Percentiles rank a stretch among this genome's conserved stretches.
These are phyloP conservation scores for Lepidium aucheri DNA, from an alignment of 345 rosid genomes.

Conservation along the genomic window DNA sequence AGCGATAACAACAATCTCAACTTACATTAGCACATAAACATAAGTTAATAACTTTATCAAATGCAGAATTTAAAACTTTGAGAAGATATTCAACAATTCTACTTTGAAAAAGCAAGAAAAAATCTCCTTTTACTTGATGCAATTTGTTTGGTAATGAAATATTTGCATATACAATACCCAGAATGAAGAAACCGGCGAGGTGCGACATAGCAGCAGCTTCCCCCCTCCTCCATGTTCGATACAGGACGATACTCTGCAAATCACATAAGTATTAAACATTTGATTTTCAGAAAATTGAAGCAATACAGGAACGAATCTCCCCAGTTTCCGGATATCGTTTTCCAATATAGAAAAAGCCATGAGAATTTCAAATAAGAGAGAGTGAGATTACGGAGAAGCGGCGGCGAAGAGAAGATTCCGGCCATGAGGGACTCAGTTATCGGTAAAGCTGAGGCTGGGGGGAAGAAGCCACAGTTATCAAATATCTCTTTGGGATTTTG, in stretches of 20 bases:
- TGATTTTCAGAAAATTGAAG: no score
- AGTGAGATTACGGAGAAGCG: conserved; percentile 40
- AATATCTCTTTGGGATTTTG: conserved; percentile 4
- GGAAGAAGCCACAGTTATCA: not conserved
- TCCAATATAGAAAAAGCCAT: no score
- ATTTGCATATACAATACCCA: conserved; percentile 33
- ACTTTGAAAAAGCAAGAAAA: not conserved
- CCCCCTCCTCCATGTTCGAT: conserved; percentile 37
- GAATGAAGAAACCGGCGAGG: conserved; percentile 32
- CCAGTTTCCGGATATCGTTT: no score
- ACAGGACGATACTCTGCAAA: conserved; percentile 43
- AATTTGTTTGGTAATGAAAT: not conserved
- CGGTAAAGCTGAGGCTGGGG: conserved; percentile 15
- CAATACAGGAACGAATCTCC: no score
- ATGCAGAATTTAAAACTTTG: not conserved
- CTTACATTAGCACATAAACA: not conserved
- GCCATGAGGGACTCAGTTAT: conserved; percentile 54
- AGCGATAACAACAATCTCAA: not conserved
- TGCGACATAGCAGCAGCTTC: conserved; percentile 28
- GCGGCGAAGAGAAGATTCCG: conserved; percentile 42
- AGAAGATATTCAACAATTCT: not conserved
- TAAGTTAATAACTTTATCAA: not conserved
- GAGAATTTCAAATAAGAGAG: not conserved
- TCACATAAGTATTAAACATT: not conserved
- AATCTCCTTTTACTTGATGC: not conserved